A percentile compares a stretch with the other conserved stretches of the same genome.
Conservation (phyloP, 2,329 filamentous ascomycete genomes). For the Clonostachys solani region DNA sequence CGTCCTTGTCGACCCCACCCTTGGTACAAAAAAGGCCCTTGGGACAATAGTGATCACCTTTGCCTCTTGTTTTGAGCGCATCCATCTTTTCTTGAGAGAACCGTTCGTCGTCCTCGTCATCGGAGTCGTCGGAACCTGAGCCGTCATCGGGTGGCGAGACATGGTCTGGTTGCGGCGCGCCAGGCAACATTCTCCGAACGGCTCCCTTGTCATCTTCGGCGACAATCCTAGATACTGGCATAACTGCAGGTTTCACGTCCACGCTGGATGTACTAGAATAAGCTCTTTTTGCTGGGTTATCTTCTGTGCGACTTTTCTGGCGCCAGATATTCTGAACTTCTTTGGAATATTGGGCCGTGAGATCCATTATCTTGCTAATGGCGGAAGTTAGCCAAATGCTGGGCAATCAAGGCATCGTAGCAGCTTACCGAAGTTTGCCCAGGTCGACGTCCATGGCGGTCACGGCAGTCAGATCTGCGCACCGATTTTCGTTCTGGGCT, state of each 20-base stretch:
- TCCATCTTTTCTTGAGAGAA: slow-evolving; percentile 31
- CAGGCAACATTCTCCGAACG: no score
- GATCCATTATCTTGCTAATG: slow-evolving; percentile 24
- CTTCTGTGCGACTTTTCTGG: slow-evolving; percentile 6
- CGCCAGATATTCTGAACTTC: slow-evolving; percentile 25
- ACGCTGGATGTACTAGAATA: no score
- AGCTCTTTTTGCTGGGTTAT: no score
- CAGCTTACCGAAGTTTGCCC: slow-evolving; percentile 23
- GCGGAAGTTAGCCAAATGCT: slow-evolving; percentile 2
- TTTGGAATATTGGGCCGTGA: slow-evolving; percentile 24
- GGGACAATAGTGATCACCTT: slow-evolving; percentile 30
- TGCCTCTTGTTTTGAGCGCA: slow-evolving; percentile 30
- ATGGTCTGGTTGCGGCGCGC: slow-evolving; percentile 1
- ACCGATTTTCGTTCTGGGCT: slow-evolving; percentile 11
- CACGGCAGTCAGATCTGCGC: slow-evolving; percentile 20
- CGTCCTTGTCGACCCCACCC: slow-evolving; percentile 31
- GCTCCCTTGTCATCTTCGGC: no score
- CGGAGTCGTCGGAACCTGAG: slow-evolving; percentile 18
- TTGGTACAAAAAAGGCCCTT: slow-evolving; percentile 28
- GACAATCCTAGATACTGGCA: no score
- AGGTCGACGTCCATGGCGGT: slow-evolving; percentile 23
- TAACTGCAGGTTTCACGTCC: no score
- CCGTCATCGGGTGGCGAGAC: slow-evolving; percentile 8
- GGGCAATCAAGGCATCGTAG: not conserved
- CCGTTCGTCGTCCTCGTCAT: slow-evolving; percentile 25